These are phyloP conservation scores for Atalantia buxifolia DNA, from an alignment of 345 rosid species.

Conservation along the genomic window DNA sequence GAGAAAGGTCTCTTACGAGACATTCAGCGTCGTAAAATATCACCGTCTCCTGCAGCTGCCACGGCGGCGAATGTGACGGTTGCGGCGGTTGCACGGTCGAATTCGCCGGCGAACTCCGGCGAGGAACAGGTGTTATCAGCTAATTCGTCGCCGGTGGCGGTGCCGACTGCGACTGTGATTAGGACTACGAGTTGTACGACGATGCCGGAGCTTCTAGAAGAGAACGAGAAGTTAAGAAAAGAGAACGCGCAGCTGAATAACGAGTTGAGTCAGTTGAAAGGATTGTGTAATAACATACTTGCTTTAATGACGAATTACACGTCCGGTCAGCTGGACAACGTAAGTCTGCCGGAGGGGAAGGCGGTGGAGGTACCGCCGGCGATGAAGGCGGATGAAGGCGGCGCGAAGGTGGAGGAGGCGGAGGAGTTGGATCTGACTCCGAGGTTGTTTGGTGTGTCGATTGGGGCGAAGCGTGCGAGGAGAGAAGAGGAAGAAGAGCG, in stretches of 20 bases:
- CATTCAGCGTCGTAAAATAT: constrained; percentile 82
- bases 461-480: constrained; percentile 71
- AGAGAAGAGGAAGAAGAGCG: constrained; percentile 39
- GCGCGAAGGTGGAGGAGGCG: constrained; percentile 4
- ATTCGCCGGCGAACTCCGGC: constrained; percentile 68
- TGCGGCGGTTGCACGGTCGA: constrained; percentile 24
- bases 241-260: constrained; percentile 66
- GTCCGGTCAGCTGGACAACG: constrained; percentile 38
- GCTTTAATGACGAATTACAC: constrained; percentile 60
- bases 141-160: constrained; percentile 55
- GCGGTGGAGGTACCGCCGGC: constrained; percentile 43
- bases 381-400: constrained; percentile 26
- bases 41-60: constrained; percentile 20
- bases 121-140: constrained; percentile 78
- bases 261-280: constrained; percentile 62
- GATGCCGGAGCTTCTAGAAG: constrained; percentile 67
- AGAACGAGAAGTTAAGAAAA: constrained; percentile 73
- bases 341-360: constrained; percentile 35
- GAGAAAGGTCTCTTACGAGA: constrained; percentile 75
- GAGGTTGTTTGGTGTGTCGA: constrained; percentile 78
- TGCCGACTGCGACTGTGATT: constrained; percentile 12
- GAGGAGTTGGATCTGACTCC: constrained; percentile 44
- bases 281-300: constrained; percentile 59
- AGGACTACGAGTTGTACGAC: constrained; percentile 68
- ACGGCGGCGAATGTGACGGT: constrained; percentile 29